Evolutionary conservation across 345 rosid genomes (phyloP).

Genomic region (Erysimum cheiranthoides): DNA sequence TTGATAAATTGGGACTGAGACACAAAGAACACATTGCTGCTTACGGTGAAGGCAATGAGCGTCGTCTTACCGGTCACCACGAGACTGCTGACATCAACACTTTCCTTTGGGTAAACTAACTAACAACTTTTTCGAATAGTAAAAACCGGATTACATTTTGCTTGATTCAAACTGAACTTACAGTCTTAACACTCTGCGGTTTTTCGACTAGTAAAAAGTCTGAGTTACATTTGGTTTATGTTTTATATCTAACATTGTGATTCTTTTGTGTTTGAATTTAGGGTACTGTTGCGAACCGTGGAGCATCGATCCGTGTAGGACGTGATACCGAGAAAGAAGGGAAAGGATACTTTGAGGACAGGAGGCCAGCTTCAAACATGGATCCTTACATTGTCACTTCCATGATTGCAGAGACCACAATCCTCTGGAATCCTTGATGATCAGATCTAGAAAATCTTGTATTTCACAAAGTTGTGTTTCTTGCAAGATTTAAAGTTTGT

Average conservation of each 20-base stretch:
- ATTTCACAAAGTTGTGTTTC: conserved; percentile 4
- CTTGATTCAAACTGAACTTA: no score
- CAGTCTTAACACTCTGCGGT: no score
- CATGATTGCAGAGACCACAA: conserved; percentile 86
- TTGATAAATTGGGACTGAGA: conserved; percentile 73
- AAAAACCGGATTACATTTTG: no score
- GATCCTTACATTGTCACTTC: conserved; percentile 90
- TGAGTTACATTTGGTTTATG: background rate
- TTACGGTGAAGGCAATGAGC: conserved; percentile 93
- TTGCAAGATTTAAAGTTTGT: conserved; percentile 34
- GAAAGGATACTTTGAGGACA: conserved; percentile 85
- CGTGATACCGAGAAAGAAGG: conserved; percentile 77
- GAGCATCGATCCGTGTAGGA: conserved; percentile 83
- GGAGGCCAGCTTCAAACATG: conserved; percentile 94
- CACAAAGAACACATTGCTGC: conserved; percentile 94
- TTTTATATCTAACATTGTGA: background rate
- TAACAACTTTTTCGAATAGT: background rate
- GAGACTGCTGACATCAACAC: conserved; percentile 87
- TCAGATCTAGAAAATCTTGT: conserved; percentile 3
- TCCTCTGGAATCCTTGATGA: conserved; percentile 64
- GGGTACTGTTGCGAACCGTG: conserved; percentile 91
- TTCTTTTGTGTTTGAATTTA: conserved; percentile 31
- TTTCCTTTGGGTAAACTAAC: conserved; percentile 67
- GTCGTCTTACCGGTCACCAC: conserved; percentile 82
- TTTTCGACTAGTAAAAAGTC: no score